Evolutionary conservation across 768 basidiomycete genomes (phyloP).

Genomic region (Amanita polypyramis): DNA sequence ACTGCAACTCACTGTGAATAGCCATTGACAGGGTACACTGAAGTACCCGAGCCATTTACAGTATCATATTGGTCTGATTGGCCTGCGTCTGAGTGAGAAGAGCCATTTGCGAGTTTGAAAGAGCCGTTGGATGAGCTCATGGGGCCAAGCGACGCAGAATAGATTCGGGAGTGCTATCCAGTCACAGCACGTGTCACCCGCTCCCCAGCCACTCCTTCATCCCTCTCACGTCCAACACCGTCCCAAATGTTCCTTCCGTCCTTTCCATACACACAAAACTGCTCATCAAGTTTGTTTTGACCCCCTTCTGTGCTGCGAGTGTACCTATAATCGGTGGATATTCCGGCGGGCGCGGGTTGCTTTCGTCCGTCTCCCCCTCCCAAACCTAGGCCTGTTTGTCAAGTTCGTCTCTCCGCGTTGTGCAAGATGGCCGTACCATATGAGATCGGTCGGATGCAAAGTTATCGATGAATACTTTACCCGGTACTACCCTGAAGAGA

Average conservation of each 20-base stretch:
- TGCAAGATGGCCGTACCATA: constrained; percentile 42
- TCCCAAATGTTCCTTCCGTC: constrained; percentile 8
- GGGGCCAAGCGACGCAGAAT: neutral
- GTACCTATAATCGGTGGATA: constrained; percentile 11
- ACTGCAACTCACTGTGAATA: constrained; percentile 43
- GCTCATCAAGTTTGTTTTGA: constrained; percentile 11
- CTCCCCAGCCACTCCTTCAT: constrained; percentile 4
- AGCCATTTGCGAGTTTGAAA: constrained; percentile 38
- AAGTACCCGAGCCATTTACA: constrained; percentile 25
- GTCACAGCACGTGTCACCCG: constrained; percentile 1
- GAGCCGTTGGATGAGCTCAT: constrained; percentile 35
- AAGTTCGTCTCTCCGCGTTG: constrained; percentile 50
- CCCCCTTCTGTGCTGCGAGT: constrained; percentile 6
- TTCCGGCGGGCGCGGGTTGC: constrained; percentile 10
- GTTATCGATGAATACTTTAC: constrained; percentile 35
- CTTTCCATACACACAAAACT: constrained; percentile 11
- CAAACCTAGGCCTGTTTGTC: constrained; percentile 23
- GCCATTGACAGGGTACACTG: constrained; percentile 41
- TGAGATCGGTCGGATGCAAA: constrained; percentile 73
- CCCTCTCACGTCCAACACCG: constrained; percentile 7
- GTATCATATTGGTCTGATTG: constrained; percentile 25
- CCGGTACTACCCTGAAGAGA: constrained; percentile 51
- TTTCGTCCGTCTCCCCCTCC: constrained; percentile 26
- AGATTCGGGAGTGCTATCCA: neutral
- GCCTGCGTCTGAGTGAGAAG: constrained; percentile 27